Evolutionary conservation across 2,329 filamentous ascomycete species (phyloP), one percentile per base, ranked within the genome.

Genomic region (Sphaerostilbella broomeana): DNA sequence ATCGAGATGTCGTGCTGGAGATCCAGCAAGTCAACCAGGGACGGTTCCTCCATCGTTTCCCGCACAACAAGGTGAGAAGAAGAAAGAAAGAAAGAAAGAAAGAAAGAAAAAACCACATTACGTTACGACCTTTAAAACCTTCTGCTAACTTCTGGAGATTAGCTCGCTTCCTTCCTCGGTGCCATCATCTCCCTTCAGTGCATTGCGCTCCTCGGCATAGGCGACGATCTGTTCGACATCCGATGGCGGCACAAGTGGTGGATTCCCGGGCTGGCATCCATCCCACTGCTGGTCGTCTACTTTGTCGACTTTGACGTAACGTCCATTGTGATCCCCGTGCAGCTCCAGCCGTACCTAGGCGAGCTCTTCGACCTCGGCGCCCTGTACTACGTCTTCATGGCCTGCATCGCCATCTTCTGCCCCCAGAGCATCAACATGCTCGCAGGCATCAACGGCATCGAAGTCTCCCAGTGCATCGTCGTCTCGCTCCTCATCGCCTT

Each of bases 391-490:
- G 68, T 82, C 56, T 98, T 97, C 72, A 98, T 98, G 92, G 86
- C 87, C 37, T 83, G 85, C 41, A 77, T 98, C 51, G 86, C 90
- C 58, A 98, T 98, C 62, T 98, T 98, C 69, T 94, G 88, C 51
- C 89, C 92, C 6, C 97, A 98, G 67, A 88, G 87, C 62, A 98
- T 98, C 75, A 98, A 98, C 70, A 98, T 98, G 66, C 72, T 98
- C n/a, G 92, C 92, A 0, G 92, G 92, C n/a, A 86, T 98, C 63
- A 98, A 98, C 62, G 92, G 92, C 40, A 92, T 98, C 59, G 92
- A 98, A 62, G 92, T 97, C 40, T 80, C 84, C 9, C 92, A 98
- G 65, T 95, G 88, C 44, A 70, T 98, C 47, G 85, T 95, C 47
- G 86, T 98, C 57, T 90, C 89, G 18, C 62, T 80, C 38, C 75